phyloP scores from a whole-genome alignment of 1,284 basidiomycete species.

The Cystobasidiaceae sp. region DNA sequence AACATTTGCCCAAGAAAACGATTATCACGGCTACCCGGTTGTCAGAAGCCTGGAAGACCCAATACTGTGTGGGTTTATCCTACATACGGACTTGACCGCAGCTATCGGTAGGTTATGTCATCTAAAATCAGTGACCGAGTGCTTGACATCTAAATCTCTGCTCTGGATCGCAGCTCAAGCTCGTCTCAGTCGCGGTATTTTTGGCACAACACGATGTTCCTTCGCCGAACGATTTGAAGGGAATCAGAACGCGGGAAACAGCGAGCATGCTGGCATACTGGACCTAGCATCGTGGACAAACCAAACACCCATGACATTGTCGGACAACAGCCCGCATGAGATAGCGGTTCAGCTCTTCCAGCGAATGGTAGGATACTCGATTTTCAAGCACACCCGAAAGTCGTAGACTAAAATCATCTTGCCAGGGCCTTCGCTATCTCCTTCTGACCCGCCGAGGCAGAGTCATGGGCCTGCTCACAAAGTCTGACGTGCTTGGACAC shows the following conservation, averaged over 20 bases:
- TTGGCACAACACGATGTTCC: constrained; percentile 29
- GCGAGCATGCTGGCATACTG: constrained; percentile 18
- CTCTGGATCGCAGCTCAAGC: constrained; percentile 28
- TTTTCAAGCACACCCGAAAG: too few species aligned
- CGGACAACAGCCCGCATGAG: constrained; percentile 38
- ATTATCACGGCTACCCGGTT: constrained; percentile 85
- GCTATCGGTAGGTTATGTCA: constrained; percentile 68
- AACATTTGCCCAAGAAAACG: constrained; percentile 29
- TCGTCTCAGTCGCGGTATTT: background rate
- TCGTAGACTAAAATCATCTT: too few species aligned
- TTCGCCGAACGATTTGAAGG: background rate
- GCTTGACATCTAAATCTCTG: too few species aligned
- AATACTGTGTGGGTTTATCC: constrained; percentile 82
- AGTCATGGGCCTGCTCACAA: constrained; percentile 27
- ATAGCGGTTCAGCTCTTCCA: constrained; percentile 43
- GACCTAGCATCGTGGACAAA: constrained; percentile 38
- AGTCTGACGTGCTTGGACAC: constrained; percentile 18
- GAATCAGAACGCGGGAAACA: constrained; percentile 17
- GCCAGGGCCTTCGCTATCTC: constrained; percentile 20
- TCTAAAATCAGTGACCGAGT: too few species aligned
- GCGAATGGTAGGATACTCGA: constrained; percentile 32
- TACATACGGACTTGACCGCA: constrained; percentile 83
- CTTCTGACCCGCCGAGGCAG: constrained; percentile 15
- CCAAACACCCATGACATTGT: constrained; percentile 37
- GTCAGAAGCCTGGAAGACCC: constrained; percentile 51